A percentile compares a stretch with the other conserved stretches of the same genome.
phyloP scores from a whole-genome alignment of 2,329 filamentous ascomycete genomes.

The Colletotrichum sojae region DNA sequence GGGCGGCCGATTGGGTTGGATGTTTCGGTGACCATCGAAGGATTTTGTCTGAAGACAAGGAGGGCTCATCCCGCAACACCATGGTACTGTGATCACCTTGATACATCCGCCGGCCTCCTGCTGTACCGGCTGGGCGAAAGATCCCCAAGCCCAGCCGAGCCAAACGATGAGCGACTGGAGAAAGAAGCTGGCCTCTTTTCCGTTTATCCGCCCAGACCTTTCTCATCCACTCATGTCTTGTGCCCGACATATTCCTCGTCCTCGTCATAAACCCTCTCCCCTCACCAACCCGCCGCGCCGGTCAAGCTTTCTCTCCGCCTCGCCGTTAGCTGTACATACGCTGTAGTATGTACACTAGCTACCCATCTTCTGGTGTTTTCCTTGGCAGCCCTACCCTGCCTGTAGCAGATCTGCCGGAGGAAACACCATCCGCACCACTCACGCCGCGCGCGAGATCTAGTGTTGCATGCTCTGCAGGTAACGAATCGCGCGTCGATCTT shows the following conservation, averaged over 20 bases:
- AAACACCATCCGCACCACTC: constrained; percentile 23
- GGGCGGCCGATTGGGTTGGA: constrained; percentile 22
- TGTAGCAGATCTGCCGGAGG: constrained; percentile 36
- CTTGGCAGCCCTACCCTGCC: constrained; percentile 33
- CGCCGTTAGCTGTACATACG: neutral
- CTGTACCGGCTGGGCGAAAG: constrained; percentile 6
- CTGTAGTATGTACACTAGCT: no score
- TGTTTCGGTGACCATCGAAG: constrained; percentile 25
- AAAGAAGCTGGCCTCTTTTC: neutral
- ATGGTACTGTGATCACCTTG: neutral
- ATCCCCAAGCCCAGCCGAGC: neutral
- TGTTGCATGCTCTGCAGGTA: constrained; percentile 26
- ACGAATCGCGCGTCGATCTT: constrained; percentile 15
- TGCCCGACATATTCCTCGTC: no score
- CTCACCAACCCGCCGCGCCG: neutral
- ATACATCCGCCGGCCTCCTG: constrained; percentile 14
- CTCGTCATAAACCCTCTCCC: no score
- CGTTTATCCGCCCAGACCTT: neutral
- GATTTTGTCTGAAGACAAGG: constrained; percentile 11
- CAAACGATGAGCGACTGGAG: neutral
- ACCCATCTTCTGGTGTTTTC: no score
- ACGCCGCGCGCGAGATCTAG: constrained; percentile 4
- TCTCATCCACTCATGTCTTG: neutral
- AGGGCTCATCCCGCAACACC: constrained; percentile 8
- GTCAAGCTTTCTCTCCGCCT: constrained; percentile 29